Evolutionary conservation across 306 rosid species (phyloP).

Genomic region (Trifolium dubium): DNA sequence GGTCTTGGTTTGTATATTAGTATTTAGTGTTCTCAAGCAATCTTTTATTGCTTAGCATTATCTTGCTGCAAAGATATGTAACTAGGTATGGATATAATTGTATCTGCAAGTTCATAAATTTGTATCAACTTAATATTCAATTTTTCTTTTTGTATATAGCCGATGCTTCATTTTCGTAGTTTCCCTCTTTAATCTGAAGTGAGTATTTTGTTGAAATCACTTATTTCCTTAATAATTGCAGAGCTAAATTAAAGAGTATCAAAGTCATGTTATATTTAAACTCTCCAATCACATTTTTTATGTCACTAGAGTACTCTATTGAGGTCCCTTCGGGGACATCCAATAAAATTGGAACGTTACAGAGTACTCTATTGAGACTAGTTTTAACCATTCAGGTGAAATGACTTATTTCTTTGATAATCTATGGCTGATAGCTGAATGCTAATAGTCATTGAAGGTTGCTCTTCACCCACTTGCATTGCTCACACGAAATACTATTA

Average conservation of each 20-base stretch:
- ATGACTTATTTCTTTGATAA: too few relatives aligned
- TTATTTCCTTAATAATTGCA: not conserved
- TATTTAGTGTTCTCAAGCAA: conserved; percentile 2
- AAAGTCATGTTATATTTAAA: conserved; percentile 3
- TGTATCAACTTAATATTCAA: conserved; percentile 17
- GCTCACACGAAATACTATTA: too few relatives aligned
- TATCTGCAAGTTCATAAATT: conserved; percentile 19
- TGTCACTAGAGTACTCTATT: too few relatives aligned
- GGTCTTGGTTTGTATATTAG: conserved; percentile 18
- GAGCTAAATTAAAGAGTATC: not conserved
- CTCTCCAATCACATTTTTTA: not conserved
- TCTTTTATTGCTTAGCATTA: conserved; percentile 14
- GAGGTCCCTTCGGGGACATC: too few relatives aligned
- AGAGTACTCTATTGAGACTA: too few relatives aligned
- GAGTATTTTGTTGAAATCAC: not conserved
- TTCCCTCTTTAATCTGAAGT: not conserved
- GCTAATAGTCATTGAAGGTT: too few relatives aligned
- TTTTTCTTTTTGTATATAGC: conserved; percentile 19
- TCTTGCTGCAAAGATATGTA: not conserved
- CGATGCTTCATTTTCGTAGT: not conserved
- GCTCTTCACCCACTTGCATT: too few relatives aligned
- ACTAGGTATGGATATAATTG: not conserved
- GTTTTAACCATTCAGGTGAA: too few relatives aligned
- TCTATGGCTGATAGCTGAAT: too few relatives aligned
- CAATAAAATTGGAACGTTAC: too few relatives aligned